These are phyloP conservation scores for Prosopis cineraria DNA, from an alignment of 306 rosid genomes.

Conservation along the genomic window DNA sequence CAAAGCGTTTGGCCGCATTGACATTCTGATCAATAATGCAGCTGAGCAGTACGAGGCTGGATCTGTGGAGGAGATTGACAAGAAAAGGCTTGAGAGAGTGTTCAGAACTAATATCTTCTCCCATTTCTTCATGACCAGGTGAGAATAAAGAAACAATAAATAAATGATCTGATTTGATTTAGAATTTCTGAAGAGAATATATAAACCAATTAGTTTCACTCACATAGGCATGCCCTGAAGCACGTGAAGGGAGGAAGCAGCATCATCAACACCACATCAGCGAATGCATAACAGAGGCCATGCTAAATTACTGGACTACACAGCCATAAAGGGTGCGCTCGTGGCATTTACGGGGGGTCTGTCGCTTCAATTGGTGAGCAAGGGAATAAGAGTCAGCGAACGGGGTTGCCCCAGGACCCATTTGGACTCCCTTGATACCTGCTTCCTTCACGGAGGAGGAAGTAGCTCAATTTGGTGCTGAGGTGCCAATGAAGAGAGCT, in stretches of 20 bases:
- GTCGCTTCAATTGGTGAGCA: slow-evolving; percentile 53
- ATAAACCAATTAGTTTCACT: background rate
- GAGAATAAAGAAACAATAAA: background rate
- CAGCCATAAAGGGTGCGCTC: slow-evolving; percentile 74
- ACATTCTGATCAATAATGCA: slow-evolving; percentile 72
- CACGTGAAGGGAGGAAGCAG: slow-evolving; percentile 81
- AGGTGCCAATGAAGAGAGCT: slow-evolving; percentile 74
- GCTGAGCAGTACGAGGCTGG: slow-evolving; percentile 63
- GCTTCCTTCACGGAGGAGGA: slow-evolving; percentile 49
- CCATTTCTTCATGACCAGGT: slow-evolving; percentile 66
- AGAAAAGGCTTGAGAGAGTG: slow-evolving; percentile 64
- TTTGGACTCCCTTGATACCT: slow-evolving; percentile 73
- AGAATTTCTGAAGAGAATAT: background rate
- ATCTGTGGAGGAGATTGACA: slow-evolving; percentile 72
- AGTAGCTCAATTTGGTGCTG: slow-evolving; percentile 38
- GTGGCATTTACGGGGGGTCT: slow-evolving; percentile 76
- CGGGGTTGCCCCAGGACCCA: slow-evolving; percentile 89
- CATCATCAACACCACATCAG: slow-evolving; percentile 77
- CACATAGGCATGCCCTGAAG: slow-evolving; percentile 64
- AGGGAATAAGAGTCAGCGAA: slow-evolving; percentile 74
- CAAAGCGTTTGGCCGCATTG: slow-evolving; percentile 59
- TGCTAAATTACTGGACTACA: slow-evolving; percentile 52
- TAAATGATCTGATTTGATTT: background rate
- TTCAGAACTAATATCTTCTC: slow-evolving; percentile 80
- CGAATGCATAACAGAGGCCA: slow-evolving; percentile 68